phyloP scores from a whole-genome alignment of 2,329 filamentous ascomycete species.

The Aschersonia sp. region DNA sequence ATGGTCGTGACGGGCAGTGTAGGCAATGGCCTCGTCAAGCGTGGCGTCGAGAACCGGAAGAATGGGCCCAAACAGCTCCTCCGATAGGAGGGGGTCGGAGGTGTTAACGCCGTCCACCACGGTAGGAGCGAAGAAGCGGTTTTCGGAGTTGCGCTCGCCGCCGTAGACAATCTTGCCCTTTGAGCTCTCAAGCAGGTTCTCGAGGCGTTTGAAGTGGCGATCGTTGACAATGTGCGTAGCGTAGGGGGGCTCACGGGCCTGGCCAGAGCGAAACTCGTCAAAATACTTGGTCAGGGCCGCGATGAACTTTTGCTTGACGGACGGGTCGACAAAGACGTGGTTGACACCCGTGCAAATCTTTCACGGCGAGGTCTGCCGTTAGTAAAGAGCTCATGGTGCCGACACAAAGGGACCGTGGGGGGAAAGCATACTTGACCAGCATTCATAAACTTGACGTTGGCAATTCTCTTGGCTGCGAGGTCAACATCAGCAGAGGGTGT shows the following conservation, averaged over 20 bases:
- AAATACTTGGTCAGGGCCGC: conserved; percentile 17
- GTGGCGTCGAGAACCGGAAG: conserved; percentile 22
- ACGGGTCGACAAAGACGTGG: conserved; percentile 27
- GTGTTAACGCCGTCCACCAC: conserved; percentile 20
- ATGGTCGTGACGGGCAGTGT: conserved; percentile 13
- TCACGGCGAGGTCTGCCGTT: conserved; percentile 2
- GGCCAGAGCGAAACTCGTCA: conserved; percentile 9
- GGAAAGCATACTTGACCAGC: conserved; percentile 15
- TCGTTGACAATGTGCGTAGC: conserved; percentile 23
- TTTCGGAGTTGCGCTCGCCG: conserved; percentile 14
- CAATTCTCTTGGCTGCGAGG: conserved; percentile 26
- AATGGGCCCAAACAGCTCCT: conserved; percentile 30
- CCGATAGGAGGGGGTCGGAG: conserved; percentile 23
- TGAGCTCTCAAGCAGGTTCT: conserved; percentile 18
- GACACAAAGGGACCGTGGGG: not conserved
- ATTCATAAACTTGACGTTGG: conserved; percentile 25
- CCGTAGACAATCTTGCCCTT: conserved; percentile 21
- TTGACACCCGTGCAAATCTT: conserved; percentile 17
- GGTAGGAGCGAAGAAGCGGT: conserved; percentile 19
- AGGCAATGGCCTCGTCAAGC: conserved; percentile 14
- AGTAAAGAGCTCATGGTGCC: not conserved
- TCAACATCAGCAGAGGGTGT: conserved; percentile 23
- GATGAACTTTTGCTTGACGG: conserved; percentile 21
- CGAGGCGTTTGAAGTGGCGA: conserved; percentile 25
- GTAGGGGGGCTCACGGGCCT: conserved; percentile 2